A percentile compares a stretch with the other conserved stretches of the same genome.
Conservation (phyloP, 441 rosid species). For the Erodium trifolium region DNA sequence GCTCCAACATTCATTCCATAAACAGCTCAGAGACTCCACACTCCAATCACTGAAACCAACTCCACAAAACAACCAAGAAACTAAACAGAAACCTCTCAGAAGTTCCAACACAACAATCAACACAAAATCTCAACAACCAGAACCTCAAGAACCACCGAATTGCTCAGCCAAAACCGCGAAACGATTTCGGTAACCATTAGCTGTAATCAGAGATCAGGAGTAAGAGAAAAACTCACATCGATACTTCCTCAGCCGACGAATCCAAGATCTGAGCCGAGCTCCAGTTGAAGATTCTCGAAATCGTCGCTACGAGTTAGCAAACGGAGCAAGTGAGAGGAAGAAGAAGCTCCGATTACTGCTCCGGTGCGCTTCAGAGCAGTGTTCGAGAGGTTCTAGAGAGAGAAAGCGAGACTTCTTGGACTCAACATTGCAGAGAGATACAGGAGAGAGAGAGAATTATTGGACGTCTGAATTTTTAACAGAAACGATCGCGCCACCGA, state of each 20-base stretch:
- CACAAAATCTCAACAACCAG: background rate
- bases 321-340: background rate
- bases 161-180: background rate
- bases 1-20: background rate
- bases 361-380: no score
- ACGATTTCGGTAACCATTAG: background rate
- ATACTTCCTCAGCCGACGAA: background rate
- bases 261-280: background rate
- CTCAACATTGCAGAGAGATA: background rate
- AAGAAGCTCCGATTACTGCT: no score
- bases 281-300: background rate
- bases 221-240: background rate
- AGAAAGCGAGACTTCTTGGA: no score
- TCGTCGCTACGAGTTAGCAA: background rate
- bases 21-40: background rate
- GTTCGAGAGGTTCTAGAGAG: no score
- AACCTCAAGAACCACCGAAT: background rate
- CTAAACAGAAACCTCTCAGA: background rate
- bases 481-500: background rate
- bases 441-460: background rate
- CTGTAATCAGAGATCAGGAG: background rate
- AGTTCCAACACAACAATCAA: background rate
- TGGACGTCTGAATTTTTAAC: background rate
- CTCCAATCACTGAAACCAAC: background rate
- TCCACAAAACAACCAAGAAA: conserved; percentile 3